These are phyloP conservation scores for Neocatenulostroma microsporum DNA, from an alignment of 2,329 filamentous ascomycete species.

Conservation along the genomic window DNA sequence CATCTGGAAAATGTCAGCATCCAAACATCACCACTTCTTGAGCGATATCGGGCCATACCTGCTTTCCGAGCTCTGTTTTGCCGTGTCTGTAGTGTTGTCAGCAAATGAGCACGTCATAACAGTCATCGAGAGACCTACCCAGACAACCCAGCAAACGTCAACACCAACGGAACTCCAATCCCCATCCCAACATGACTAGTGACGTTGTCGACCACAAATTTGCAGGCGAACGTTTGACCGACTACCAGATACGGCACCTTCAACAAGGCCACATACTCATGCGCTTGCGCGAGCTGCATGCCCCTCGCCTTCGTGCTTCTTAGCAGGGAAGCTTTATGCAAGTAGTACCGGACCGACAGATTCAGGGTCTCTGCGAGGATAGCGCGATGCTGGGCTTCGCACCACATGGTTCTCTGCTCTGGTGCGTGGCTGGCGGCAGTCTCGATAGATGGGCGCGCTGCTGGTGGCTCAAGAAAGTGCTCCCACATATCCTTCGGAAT, in stretches of 20 bases:
- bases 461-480: slow-evolving; percentile 1
- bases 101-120: too few species aligned
- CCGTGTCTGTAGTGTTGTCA: too few species aligned
- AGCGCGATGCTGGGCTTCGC: slow-evolving; percentile 1
- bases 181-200: slow-evolving; percentile 5
- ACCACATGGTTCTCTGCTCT: slow-evolving; percentile 1
- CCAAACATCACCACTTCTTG: too few species aligned
- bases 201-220: slow-evolving; percentile 2
- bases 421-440: background rate
- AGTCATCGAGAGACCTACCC: too few species aligned
- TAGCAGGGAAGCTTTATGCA: slow-evolving; percentile 1
- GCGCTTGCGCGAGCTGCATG: slow-evolving; percentile 3
- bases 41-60: too few species aligned
- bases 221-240: slow-evolving; percentile 5
- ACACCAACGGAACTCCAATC: slow-evolving; percentile 2
- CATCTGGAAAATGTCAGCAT: too few species aligned
- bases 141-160: slow-evolving; percentile 41
- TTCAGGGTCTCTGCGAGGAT: slow-evolving; percentile 5
- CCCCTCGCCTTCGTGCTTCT: background rate
- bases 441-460: background rate
- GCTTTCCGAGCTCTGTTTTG: slow-evolving; percentile 42
- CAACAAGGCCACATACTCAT: slow-evolving; percentile 3
- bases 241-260: slow-evolving; percentile 6
- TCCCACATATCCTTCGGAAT: slow-evolving; percentile 3
- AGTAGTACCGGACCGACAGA: slow-evolving; percentile 4